Conservation (phyloP, 2,329 filamentous ascomycete species). For the Neodidymelliopsis sp. region DNA sequence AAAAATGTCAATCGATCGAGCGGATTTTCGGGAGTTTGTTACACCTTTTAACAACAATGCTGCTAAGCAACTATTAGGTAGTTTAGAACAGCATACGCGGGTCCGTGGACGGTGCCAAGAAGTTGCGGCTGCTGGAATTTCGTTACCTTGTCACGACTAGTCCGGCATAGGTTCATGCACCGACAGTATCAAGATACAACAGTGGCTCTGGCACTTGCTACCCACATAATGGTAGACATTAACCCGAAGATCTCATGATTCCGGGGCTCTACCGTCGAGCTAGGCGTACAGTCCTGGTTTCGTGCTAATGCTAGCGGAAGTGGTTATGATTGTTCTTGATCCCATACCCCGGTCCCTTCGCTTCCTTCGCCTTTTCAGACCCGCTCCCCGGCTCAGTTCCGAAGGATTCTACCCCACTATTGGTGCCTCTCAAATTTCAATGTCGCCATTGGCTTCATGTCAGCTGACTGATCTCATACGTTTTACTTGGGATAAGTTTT, state of each 20-base stretch:
- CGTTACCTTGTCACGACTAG: not conserved
- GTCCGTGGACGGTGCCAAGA: not conserved
- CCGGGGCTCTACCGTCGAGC: not conserved
- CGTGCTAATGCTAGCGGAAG: not conserved
- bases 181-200: not conserved
- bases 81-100: not conserved
- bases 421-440: too few relatives aligned
- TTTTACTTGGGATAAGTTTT: too few relatives aligned
- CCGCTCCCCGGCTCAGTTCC: not conserved
- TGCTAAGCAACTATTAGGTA: not conserved
- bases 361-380: not conserved
- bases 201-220: not conserved
- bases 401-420: not conserved
- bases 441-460: too few relatives aligned
- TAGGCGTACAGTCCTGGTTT: not conserved
- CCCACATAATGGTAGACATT: not conserved
- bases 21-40: not conserved
- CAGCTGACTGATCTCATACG: too few relatives aligned
- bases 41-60: not conserved
- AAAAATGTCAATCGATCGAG: not conserved
- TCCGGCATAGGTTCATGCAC: conserved; percentile 1
- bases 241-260: too few relatives aligned
- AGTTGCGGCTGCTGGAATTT: not conserved
- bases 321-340: conserved; percentile 3
- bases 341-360: conserved; percentile 3